Percentiles rank a stretch among this genome's conserved stretches.
Conservation (phyloP, 495 filamentous ascomycete genomes). For the Rostrohypoxylon terebratum region DNA sequence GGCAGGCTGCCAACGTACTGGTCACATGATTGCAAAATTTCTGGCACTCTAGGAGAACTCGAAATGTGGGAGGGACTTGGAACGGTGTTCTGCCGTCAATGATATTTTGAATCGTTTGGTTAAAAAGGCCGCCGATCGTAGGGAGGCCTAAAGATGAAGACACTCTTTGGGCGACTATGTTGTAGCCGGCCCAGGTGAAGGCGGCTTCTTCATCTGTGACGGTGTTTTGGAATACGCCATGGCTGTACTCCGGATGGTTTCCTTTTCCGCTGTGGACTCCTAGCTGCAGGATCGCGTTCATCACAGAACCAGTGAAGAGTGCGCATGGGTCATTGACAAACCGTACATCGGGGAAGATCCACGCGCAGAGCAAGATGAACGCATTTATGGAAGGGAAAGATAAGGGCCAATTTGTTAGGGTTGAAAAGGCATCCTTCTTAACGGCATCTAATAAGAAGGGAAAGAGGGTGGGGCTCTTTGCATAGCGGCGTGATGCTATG, state of each 20-base stretch:
- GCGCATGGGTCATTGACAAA: constrained; percentile 58
- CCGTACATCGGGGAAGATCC: constrained; percentile 57
- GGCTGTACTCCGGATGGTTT: constrained; percentile 55
- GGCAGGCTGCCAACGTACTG: constrained; percentile 54
- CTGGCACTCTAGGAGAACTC: constrained; percentile 56
- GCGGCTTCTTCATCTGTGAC: constrained; percentile 58
- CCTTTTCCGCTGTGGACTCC: constrained; percentile 59
- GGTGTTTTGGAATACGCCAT: constrained; percentile 47
- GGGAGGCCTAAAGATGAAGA: constrained; percentile 56
- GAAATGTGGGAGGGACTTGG: constrained; percentile 55
- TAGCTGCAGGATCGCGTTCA: constrained; percentile 55
- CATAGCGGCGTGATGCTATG: constrained; percentile 57
- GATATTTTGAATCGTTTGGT: constrained; percentile 55
- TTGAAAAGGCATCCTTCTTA: constrained; percentile 52
- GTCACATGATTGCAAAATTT: constrained; percentile 56
- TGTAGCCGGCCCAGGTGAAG: constrained; percentile 60
- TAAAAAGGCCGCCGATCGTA: constrained; percentile 55
- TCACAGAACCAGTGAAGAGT: constrained; percentile 54
- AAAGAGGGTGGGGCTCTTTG: constrained; percentile 55
- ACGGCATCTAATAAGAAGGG: constrained; percentile 56
- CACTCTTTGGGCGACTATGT: constrained; percentile 57
- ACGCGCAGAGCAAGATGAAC: constrained; percentile 56
- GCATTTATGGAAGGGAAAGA: constrained; percentile 57
- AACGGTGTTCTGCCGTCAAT: constrained; percentile 53
- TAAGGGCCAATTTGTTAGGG: constrained; percentile 52